Conservation (phyloP, 2,329 filamentous ascomycete species). For the Fusarium domesticum region DNA sequence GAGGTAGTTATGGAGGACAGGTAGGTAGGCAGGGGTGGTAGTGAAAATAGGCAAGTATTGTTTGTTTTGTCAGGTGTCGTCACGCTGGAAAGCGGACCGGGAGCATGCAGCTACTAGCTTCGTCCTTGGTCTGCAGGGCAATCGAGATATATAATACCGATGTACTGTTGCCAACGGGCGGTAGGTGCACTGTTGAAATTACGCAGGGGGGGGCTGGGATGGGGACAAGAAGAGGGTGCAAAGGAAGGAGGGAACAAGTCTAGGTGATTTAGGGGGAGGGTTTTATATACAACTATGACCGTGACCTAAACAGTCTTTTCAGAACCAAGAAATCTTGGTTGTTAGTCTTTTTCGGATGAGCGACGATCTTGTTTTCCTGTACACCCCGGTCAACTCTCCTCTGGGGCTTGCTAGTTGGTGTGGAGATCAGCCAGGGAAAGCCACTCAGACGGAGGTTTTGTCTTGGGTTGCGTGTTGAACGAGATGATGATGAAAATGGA, state of each 20-base stretch:
- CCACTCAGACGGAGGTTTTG: background rate
- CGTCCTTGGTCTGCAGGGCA: background rate
- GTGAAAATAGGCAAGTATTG: no score
- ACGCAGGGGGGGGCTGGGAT: background rate
- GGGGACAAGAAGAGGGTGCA: background rate
- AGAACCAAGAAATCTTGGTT: background rate
- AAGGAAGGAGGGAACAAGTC: background rate
- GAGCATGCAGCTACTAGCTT: constrained; percentile 10
- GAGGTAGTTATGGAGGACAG: no score
- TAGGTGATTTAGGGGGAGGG: constrained; percentile 5
- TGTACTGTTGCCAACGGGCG: background rate
- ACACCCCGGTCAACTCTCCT: background rate
- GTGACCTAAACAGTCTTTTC: background rate
- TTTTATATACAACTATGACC: background rate
- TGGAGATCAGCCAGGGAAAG: background rate
- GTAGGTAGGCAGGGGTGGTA: no score
- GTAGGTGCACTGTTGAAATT: background rate
- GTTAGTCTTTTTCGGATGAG: background rate
- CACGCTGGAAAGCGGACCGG: constrained; percentile 14
- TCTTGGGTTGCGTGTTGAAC: background rate
- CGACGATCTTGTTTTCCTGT: background rate
- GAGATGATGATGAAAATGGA: background rate
- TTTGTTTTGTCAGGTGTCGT: constrained; percentile 21
- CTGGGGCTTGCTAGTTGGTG: background rate
- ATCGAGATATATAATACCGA: background rate